A percentile compares a stretch with the other conserved stretches of the same genome.
Evolutionary conservation across 2,329 filamentous ascomycete genomes (phyloP).

Genomic region (Apiospora marii): DNA sequence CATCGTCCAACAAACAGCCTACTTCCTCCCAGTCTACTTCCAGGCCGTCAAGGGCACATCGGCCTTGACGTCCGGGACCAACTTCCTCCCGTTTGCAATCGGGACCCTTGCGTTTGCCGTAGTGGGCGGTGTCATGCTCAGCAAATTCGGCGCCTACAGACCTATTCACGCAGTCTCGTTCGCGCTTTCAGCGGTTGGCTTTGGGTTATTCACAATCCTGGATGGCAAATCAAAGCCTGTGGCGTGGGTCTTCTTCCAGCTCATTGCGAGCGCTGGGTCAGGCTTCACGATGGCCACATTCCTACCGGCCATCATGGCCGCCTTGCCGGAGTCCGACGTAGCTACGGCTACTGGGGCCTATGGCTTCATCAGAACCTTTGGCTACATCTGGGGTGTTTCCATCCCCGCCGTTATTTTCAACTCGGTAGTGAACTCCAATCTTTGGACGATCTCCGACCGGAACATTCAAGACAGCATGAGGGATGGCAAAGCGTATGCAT

Average conservation of each 20-base stretch:
- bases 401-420: constrained; percentile 48
- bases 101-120: constrained; percentile 46
- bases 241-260: constrained; percentile 47
- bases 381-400: constrained; percentile 50
- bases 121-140: constrained; percentile 40
- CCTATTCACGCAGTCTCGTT: neutral
- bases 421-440: neutral
- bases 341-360: constrained; percentile 45
- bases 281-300: constrained; percentile 40
- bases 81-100: constrained; percentile 52
- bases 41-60: constrained; percentile 34
- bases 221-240: constrained; percentile 20
- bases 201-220: no score
- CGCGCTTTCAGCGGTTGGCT: no score
- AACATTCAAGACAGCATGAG: no score
- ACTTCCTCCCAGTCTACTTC: constrained; percentile 26
- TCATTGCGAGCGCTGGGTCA: constrained; percentile 33
- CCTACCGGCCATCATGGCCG: constrained; percentile 46
- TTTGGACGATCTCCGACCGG: no score
- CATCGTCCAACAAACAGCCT: neutral
- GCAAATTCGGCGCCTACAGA: neutral
- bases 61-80: constrained; percentile 41
- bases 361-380: constrained; percentile 50
- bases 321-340: constrained; percentile 39
- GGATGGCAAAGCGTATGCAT: no score